Evolutionary conservation across 2,329 filamentous ascomycete species (phyloP), one percentile per base, ranked within the genome.

Genomic region (Teratosphaeria gauchensis): DNA sequence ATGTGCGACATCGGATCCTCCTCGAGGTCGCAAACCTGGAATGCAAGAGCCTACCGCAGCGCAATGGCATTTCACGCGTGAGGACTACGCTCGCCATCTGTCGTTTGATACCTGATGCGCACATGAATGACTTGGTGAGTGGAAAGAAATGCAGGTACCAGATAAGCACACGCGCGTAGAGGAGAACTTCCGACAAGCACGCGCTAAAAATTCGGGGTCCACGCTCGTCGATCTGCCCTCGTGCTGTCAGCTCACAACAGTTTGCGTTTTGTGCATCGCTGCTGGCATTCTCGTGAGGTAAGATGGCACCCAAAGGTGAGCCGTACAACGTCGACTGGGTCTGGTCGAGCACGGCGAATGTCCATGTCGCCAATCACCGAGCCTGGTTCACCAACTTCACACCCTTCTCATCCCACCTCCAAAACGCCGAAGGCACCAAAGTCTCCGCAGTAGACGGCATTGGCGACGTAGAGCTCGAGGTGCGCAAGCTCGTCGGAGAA

Each of bases 271-370:
- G 24, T 28, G 24, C 24, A 28, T 28, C 24, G 24, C 24, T 28
- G 24, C 24, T 28, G 24, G 24, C 24, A 28, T 28, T 2, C 24
- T 28, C 4, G 24, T 2, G 24, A 28, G 24, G 24, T 28, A 71
- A 3, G 79, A 65, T 66, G 64, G 32, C 64, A 19, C 64, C 64
- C 1, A 58, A 33, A 33, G 64, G 61, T 30, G 12, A 46, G 9
- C 59, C 57, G 1, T 66, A 65, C 32, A 52, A 62, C 51, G 53
- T 53, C 32, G 64, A 66, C 53, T 66, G 63, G 62, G 53, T 65
- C 46, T 62, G 57, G 56, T 62, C 58, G n/a, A 56, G 55, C 58
- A 52, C 59, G n/a, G 57, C 59, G 2, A 62, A 66, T 31, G 56
- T 63, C 14, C 63, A 65, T 53, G 53, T 63, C 48, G 62, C 62